phyloP scores from a whole-genome alignment of 176 grass and related monocot genomes.

The Phoenix roebelenii region DNA sequence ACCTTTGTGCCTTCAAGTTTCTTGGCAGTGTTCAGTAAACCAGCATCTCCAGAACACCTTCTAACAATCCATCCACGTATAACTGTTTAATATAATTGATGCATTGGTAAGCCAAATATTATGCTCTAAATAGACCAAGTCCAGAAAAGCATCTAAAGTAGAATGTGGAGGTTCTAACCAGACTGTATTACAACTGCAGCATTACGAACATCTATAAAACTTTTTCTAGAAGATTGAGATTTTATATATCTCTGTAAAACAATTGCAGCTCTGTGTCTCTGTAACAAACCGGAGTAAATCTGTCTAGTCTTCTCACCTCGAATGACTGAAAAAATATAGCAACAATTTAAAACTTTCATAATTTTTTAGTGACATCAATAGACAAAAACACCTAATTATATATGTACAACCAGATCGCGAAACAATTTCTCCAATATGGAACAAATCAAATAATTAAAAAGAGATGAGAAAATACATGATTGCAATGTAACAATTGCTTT shows the following conservation, averaged over 20 bases:
- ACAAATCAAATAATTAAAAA: not conserved
- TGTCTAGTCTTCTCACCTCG: conserved; percentile 64
- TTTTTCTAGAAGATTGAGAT: conserved; percentile 49
- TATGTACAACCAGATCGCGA: not conserved
- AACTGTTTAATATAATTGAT: conserved; percentile 30
- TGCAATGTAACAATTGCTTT: conserved; percentile 78
- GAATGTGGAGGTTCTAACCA: conserved; percentile 37
- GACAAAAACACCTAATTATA: no score
- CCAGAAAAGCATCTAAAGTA: not conserved
- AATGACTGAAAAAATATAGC: conserved; percentile 42
- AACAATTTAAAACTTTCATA: conserved; percentile 4
- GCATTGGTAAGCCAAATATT: not conserved
- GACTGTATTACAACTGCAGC: conserved; percentile 80
- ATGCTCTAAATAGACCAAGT: not conserved
- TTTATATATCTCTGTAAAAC: conserved; percentile 65
- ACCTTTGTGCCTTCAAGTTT: conserved; percentile 43
- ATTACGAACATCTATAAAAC: conserved; percentile 49
- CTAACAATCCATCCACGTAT: conserved; percentile 75
- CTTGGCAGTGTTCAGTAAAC: conserved; percentile 51
- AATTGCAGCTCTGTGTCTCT: conserved; percentile 52
- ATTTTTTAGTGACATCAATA: no score
- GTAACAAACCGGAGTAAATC: conserved; percentile 40
- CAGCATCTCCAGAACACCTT: conserved; percentile 60
- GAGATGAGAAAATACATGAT: conserved; percentile 47
- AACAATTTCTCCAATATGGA: not conserved